Base-by-base conservation (phyloP, 2,329 filamentous ascomycete genomes). In the Ilyonectria robusta region DNA sequence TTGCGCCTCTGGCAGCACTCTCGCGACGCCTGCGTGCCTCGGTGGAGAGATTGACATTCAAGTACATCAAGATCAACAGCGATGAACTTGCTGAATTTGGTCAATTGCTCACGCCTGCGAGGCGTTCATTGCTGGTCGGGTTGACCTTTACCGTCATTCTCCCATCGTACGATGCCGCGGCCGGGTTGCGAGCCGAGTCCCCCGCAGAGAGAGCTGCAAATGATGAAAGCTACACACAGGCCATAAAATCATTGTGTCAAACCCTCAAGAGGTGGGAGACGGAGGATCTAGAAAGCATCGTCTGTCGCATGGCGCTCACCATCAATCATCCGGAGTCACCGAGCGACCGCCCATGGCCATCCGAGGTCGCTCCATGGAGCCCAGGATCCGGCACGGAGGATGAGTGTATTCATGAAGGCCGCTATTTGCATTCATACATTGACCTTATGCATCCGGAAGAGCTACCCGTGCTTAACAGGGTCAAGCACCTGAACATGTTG, bases 391-490 rank as follows among this genome's bases (percentile, higher is more conserved):
- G 37, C 7, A 31, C 46, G 4, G 13, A 33, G 13, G 19, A 48
- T 2, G 42, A 35, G 19, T 62, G 37, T 13, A 63, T 66, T 37
- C 31, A 66, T 8, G 64, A 66, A 8, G 64, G 64, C 31, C 53
- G 64, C 19, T 63, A 59, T 48, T 46, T 66, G 17, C 64, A 66
- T 48, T 63, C 64, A 10, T 63, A 59, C 23, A 63, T 66, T 15
- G 37, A 55, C 10, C 42, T 66, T 10, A n/a, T 40, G 17, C 21
- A 44, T 9, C 47, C 29, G 2, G 59, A 66, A 29, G 19, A 21
- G 13, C 29, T 66, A n/a, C 59, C 59, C 1, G 48, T 55, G 3
- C 50, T 62, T 10, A 3, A 46, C 26, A 55, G 59, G 37, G 59
- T 55, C 23, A 44, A 55, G 17, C 13, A 33, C 15, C 46, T 60